These are phyloP conservation scores for Cordyceps pruinosa DNA, from an alignment of 2,329 filamentous ascomycete species.

Conservation along the genomic window DNA sequence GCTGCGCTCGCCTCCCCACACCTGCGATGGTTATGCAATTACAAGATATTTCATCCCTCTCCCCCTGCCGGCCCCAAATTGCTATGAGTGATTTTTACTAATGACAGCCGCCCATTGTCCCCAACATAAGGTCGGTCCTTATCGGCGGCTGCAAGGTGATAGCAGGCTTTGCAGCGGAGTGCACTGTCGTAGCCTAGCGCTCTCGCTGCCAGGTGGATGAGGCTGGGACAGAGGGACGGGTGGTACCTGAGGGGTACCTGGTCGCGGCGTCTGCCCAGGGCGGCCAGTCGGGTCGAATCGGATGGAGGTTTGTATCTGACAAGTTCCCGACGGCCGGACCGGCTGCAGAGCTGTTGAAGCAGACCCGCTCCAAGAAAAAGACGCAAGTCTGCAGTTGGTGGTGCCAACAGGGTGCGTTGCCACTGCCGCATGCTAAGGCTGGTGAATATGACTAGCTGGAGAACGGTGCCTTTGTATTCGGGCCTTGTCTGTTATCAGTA, in stretches of 20 bases:
- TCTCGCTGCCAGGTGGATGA: not conserved
- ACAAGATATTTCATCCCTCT: not conserved
- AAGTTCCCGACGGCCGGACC: not conserved
- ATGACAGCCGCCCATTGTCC: not conserved
- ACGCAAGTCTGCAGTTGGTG: not conserved
- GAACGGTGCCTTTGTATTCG: constrained; percentile 1
- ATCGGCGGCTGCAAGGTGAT: constrained; percentile 5
- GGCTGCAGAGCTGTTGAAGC: not conserved
- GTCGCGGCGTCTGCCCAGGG: not conserved
- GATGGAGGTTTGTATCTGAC: not conserved
- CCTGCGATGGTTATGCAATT: constrained; percentile 4
- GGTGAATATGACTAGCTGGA: not conserved
- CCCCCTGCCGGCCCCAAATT: not conserved
- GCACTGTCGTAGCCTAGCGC: constrained; percentile 4
- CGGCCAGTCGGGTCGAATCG: not conserved
- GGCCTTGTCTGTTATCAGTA: constrained; percentile 4
- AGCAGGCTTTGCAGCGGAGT: constrained; percentile 9
- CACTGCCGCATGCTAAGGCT: not conserved
- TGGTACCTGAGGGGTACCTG: not conserved
- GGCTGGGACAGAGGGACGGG: not conserved
- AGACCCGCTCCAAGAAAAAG: constrained; percentile 2
- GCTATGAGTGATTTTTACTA: constrained; percentile 6
- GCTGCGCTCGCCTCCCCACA: constrained; percentile 4
- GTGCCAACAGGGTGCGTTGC: constrained; percentile 6
- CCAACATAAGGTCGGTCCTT: not conserved